Evolutionary conservation across 306 rosid genomes (phyloP).

Genomic region (Rosa rugosa): DNA sequence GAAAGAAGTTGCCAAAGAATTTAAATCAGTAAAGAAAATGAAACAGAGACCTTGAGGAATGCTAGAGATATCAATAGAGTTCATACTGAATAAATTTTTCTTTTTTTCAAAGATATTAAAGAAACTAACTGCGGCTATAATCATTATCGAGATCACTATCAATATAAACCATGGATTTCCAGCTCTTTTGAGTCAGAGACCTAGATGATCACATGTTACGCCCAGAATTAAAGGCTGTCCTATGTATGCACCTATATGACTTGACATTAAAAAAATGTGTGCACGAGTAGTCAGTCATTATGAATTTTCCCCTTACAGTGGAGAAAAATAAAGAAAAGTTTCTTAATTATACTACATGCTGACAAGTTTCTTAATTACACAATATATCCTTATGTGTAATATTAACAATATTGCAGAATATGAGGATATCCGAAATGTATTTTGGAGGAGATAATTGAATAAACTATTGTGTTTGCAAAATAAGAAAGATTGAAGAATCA

Average conservation of each 20-base stretch:
- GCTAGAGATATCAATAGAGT: background rate
- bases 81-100: background rate
- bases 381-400: background rate
- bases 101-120: background rate
- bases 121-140: background rate
- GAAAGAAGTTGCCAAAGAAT: constrained; percentile 38
- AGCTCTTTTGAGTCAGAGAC: background rate
- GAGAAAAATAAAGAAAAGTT: background rate
- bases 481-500: constrained; percentile 15
- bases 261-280: background rate
- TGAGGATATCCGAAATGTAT: background rate
- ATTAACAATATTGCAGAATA: background rate
- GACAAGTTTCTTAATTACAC: background rate
- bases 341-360: background rate
- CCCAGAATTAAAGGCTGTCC: background rate
- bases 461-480: background rate
- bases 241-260: background rate
- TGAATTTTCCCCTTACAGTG: background rate
- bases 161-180: background rate
- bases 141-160: background rate
- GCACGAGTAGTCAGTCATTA: background rate
- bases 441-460: background rate
- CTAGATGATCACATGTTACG: background rate
- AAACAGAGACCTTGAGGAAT: constrained; percentile 12
- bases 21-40: constrained; percentile 28